Evolutionary conservation across 441 rosid genomes (phyloP).

Genomic region (Omphalea diandra): DNA sequence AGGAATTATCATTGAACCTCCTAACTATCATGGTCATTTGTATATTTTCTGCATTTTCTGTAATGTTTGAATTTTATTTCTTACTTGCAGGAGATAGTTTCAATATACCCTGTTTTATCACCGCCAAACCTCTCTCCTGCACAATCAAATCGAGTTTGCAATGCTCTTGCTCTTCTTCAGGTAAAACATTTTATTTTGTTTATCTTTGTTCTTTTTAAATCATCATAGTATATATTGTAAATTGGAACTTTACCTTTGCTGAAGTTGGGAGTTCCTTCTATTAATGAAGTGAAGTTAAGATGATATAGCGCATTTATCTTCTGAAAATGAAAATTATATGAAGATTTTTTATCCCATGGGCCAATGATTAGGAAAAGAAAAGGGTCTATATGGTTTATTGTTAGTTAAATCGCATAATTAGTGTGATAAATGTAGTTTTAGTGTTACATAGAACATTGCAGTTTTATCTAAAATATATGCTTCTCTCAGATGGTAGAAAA

Average conservation of each 20-base stretch:
- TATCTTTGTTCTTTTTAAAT: background rate
- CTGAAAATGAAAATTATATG: background rate
- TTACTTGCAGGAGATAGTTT: constrained; percentile 83
- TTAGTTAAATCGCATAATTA: constrained; percentile 9
- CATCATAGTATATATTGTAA: background rate
- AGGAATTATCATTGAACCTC: background rate
- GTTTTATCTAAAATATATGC: background rate
- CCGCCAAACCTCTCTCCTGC: constrained; percentile 92
- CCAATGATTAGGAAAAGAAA: too few relatives aligned
- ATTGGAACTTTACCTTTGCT: background rate
- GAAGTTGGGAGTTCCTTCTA: constrained; percentile 9
- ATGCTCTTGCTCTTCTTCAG: constrained; percentile 99
- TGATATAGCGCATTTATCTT: constrained; percentile 1
- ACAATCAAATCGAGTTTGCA: constrained; percentile 97
- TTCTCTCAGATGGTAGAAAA: background rate
- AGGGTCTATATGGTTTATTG: background rate
- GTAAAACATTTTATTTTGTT: constrained; percentile 31
- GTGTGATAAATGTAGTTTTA: background rate
- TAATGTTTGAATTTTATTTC: constrained; percentile 7
- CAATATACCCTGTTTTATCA: constrained; percentile 91
- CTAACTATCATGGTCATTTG: background rate
- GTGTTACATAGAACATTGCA: background rate
- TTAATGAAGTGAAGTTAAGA: background rate
- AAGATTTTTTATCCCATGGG: background rate
- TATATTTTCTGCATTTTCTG: background rate